Evolutionary conservation across 192 early-diverging fungal species (phyloP), one percentile per base, ranked within the genome.

Genomic region (Coemansia sp.): DNA sequence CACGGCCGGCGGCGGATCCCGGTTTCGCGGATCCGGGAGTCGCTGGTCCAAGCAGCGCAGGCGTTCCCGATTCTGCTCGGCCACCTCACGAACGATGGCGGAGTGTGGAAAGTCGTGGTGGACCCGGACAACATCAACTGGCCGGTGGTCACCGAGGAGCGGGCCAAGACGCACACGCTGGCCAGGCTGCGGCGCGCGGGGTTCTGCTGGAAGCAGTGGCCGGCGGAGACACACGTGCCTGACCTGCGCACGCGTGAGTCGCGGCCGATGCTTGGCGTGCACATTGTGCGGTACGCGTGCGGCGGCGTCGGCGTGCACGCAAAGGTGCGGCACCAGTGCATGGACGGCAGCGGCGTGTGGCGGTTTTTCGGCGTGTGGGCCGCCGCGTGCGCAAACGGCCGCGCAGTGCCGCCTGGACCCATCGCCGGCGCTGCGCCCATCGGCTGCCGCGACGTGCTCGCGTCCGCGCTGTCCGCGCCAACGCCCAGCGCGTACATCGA

Each of bases 301-400:
- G 72, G 72, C 5, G 72, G 65, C 7, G 19, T 62, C 1, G 65
- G 72, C 23, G 21, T 75, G 27, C 72, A 75, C 29, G 68, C 62
- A 9, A 75, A 69, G 33, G 45, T 69, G 43, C 66, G 66, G 3
- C 72, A 75, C 21, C 66, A 61, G 10, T 38, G 60, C 8, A 61
- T 69, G 52, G 72, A 75, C 27, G 72, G 66, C 8, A 60, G 48
- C 22, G 72, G 62, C 0, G 29, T 60, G 3, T 75, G 67, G 54
- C 44, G 42, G 30, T 75, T 75, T 45, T 75, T 61, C 58, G 14
- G 14, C 1, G 21, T 42, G 3, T 75, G 72, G 72, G 43, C 43
- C 18, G 43, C 43, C 18, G 19, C 19, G 3, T 44, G 43, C 19
- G 30, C 30, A 31, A 8, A 6, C 30, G 30, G 30, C n/a, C n/a